A percentile compares a stretch with the other conserved stretches of the same genome.
phyloP scores from a whole-genome alignment of 306 rosid genomes.

The Delonix regia region DNA sequence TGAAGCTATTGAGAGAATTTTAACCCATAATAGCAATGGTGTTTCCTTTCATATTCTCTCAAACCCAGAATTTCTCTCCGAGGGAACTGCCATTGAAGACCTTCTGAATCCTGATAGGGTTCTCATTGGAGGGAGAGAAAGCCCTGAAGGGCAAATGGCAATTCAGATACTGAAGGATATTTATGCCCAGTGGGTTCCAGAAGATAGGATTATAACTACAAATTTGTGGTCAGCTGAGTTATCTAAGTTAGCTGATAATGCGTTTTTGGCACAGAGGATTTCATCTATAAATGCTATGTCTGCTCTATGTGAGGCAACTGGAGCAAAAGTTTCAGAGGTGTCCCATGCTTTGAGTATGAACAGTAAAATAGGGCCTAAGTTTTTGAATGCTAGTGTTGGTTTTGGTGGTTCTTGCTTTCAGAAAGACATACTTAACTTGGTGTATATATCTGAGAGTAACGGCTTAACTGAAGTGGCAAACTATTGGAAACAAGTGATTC shows the following conservation, averaged over 20 bases:
- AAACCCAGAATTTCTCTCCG: conserved; percentile 87
- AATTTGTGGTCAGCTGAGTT: conserved; percentile 88
- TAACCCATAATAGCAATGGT: conserved; percentile 63
- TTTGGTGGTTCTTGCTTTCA: conserved; percentile 93
- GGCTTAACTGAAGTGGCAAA: conserved; percentile 74
- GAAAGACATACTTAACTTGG: conserved; percentile 81
- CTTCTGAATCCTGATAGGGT: conserved; percentile 73
- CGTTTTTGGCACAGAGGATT: conserved; percentile 82
- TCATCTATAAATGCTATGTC: conserved; percentile 87
- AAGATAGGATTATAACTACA: conserved; percentile 69
- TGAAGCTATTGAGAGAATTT: conserved; percentile 72
- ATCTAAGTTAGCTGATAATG: conserved; percentile 84
- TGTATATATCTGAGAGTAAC: conserved; percentile 79
- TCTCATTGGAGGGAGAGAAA: conserved; percentile 77
- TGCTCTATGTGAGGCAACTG: conserved; percentile 85
- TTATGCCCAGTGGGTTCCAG: conserved; percentile 77
- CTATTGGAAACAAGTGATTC: conserved; percentile 82
- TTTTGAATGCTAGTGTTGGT: conserved; percentile 81
- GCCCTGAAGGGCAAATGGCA: conserved; percentile 60
- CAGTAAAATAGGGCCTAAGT: conserved; percentile 72
- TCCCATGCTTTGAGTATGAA: conserved; percentile 73
- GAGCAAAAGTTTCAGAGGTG: conserved; percentile 74
- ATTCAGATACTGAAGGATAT: conserved; percentile 59
- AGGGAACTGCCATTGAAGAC: conserved; percentile 81
- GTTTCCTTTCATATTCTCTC: conserved; percentile 70